phyloP scores from a whole-genome alignment of 1,284 basidiomycete species.

The Grifola frondosa region DNA sequence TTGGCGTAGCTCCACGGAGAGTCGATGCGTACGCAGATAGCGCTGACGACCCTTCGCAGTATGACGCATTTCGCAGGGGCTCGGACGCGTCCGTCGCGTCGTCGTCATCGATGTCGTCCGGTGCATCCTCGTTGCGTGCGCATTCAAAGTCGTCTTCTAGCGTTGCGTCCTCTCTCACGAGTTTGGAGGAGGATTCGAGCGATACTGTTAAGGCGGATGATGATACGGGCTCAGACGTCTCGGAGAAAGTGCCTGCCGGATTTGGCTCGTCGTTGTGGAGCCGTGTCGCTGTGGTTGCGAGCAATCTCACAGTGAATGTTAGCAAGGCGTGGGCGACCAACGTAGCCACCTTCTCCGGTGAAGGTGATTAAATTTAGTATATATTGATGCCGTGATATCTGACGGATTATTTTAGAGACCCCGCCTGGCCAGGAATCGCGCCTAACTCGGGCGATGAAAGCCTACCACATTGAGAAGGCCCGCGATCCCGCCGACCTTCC shows the following conservation, averaged over 20 bases:
- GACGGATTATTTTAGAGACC: constrained; percentile 39
- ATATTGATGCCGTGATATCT: constrained; percentile 5
- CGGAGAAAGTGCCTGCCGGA: constrained; percentile 22
- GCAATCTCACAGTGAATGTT: constrained; percentile 54
- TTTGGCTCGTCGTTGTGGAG: constrained; percentile 53
- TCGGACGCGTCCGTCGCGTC: constrained; percentile 14
- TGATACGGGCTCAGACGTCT: constrained; percentile 7
- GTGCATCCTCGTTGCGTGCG: constrained; percentile 7
- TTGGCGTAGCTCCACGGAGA: background rate
- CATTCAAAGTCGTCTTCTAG: constrained; percentile 16
- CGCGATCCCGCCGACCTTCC: constrained; percentile 60
- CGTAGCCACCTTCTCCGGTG: constrained; percentile 42
- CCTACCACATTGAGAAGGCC: constrained; percentile 64
- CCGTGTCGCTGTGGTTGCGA: constrained; percentile 53
- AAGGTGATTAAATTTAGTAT: constrained; percentile 39
- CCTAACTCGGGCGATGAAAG: constrained; percentile 63
- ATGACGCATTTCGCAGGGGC: constrained; percentile 7
- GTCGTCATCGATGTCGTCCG: constrained; percentile 9
- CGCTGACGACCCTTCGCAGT: constrained; percentile 10
- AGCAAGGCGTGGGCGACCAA: constrained; percentile 56
- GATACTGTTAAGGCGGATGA: constrained; percentile 5
- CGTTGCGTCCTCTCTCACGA: constrained; percentile 45
- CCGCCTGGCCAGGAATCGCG: constrained; percentile 60
- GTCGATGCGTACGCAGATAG: background rate
- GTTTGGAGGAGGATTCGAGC: constrained; percentile 37